Evolutionary conservation across 2,329 filamentous ascomycete genomes (phyloP), one percentile per base, ranked within the genome.

Genomic region (Tolypocladium paradoxum): DNA sequence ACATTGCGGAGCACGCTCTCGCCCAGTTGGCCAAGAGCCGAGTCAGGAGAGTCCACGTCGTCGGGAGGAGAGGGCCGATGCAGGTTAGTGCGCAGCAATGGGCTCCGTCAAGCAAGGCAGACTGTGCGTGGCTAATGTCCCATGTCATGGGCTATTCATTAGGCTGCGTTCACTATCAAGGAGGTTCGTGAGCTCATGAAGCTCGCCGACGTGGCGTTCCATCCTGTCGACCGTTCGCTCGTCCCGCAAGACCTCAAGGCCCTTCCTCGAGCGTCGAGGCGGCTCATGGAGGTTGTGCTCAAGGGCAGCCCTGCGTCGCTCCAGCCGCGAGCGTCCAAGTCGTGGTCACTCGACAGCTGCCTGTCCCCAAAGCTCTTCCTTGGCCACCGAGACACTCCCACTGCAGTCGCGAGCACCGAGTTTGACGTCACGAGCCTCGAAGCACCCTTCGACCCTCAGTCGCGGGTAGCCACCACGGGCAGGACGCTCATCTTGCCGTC

Each of bases 81-180:
- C 90, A 96, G 77, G 87, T 85, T 71, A 57, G 75, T 61, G 18
- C 8, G 12, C 37, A 12, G 20, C n/a, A 20, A 14, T 12, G 8
- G 11, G 5, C 18, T 4, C 27, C 22, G 8, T 27, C 22, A 8
- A 14, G 14, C 9, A 27, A 20, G 18, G 8, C 8, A n/a, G 43
- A 5, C 27, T 31, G 11, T 12, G 43, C 20, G 24, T 20, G 43
- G 43, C 43, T 46, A n/a, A 46, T 4, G 4, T 8, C 9, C 16
- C 6, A 29, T 45, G 22, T n/a, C 40, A 27, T 27, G 40, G 14
- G 24, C 49, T 14, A 46, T 48, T 36, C 18, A 45, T 4, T 51
- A 92, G 84, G 92, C 90, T 27, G 84, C 93, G 1, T 97, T 96
- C 62, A 96, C 92, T 0, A 95, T 96, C 67, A 97, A 96, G 69